Evolutionary conservation across 2,329 filamentous ascomycete species (phyloP).

Genomic region (Ilyonectria mors-panacis): DNA sequence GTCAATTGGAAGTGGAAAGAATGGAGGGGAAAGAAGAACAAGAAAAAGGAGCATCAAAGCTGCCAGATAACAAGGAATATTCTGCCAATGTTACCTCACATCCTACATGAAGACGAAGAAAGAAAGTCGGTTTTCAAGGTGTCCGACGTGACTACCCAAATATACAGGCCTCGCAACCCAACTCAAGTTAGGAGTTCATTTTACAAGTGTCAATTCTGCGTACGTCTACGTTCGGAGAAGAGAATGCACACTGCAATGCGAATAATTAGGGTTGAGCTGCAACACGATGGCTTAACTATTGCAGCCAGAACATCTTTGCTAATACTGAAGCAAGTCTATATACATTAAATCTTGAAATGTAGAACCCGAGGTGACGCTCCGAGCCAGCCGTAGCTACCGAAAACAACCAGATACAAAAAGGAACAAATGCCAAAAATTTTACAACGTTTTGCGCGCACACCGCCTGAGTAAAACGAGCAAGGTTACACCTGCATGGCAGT

Average conservation of each 20-base stretch:
- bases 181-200: not conserved
- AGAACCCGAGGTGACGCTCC: not conserved
- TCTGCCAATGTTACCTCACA: no score
- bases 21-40: no score
- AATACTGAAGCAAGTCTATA: not conserved
- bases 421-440: not conserved
- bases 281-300: not conserved
- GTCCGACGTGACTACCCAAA: no score
- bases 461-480: not conserved
- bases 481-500: slow-evolving; percentile 1
- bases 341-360: not conserved
- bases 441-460: not conserved
- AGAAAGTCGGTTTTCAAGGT: no score
- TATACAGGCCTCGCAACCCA: no score
- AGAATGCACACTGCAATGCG: not conserved
- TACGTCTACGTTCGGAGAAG: not conserved
- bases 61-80: no score
- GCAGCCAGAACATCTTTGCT: not conserved
- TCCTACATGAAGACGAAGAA: no score
- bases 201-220: not conserved
- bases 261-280: not conserved
- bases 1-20: no score
- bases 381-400: no score
- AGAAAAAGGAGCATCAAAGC: no score
- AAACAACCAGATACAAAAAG: no score